A percentile compares a stretch with the other conserved stretches of the same genome.
phyloP scores from a whole-genome alignment of 1,284 basidiomycete genomes.

The Papiliotrema nemorosa region DNA sequence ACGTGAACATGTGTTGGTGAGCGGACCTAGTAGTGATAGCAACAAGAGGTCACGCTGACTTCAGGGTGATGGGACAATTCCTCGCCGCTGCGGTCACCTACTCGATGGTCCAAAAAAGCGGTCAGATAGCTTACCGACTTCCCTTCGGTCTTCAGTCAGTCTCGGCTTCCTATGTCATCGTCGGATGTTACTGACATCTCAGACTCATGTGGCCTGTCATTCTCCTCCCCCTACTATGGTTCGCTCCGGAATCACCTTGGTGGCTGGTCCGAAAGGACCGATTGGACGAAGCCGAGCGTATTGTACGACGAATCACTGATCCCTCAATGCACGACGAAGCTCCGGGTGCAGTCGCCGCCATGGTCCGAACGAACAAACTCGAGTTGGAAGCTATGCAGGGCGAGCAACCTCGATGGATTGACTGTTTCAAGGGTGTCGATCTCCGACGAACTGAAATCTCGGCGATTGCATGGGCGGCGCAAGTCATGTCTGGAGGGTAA shows the following conservation, averaged over 20 bases:
- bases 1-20: slow-evolving; percentile 35
- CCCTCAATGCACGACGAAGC: slow-evolving; percentile 1
- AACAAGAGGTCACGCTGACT: neutral
- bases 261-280: slow-evolving; percentile 25
- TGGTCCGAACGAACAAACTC: slow-evolving; percentile 38
- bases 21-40: neutral
- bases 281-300: slow-evolving; percentile 19
- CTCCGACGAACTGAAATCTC: slow-evolving; percentile 14
- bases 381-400: slow-evolving; percentile 4
- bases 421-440: slow-evolving; percentile 17
- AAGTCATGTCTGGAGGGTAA: slow-evolving; percentile 17
- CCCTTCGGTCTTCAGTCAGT: slow-evolving; percentile 33
- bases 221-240: slow-evolving; percentile 2
- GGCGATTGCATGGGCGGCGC: slow-evolving; percentile 8
- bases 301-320: slow-evolving; percentile 10
- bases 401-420: slow-evolving; percentile 15
- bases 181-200: slow-evolving; percentile 13
- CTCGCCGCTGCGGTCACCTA: neutral
- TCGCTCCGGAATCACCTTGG: slow-evolving; percentile 35
- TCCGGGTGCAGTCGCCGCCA: slow-evolving; percentile 11
- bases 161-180: neutral
- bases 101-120: neutral
- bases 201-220: slow-evolving; percentile 7
- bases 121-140: slow-evolving; percentile 20
- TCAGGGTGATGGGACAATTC: slow-evolving; percentile 7